Evolutionary conservation across 805 yeast species (phyloP), one percentile per base, ranked within the genome.

Genomic region (Candida incommunis): DNA sequence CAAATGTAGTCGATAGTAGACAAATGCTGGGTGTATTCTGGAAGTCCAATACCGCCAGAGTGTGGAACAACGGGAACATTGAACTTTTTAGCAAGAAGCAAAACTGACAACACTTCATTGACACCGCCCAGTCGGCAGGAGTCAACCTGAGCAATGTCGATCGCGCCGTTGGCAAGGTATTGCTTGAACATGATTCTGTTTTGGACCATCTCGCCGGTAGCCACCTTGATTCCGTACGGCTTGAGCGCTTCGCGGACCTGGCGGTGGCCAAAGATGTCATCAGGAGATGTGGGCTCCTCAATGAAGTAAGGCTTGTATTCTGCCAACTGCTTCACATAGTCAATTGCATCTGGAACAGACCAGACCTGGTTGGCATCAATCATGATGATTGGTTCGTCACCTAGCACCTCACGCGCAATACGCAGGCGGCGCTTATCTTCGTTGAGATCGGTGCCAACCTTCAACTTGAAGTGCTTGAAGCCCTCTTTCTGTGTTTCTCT

Each of bases 381-480:
- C 65, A 61, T 61, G 34, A 61, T 45, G 21, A 53, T 60, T 11
- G 60, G 58, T 26, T 63, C 64, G 40, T 63, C 62, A 4, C 72
- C 73, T 34, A 68, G 52, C 7, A 65, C 63, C 42, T 67, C 68
- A 42, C 71, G 54, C 7, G 67, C 70, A 4, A 66, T 50, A 34
- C 54, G 45, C 44, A 67, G 51, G 40, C 72, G 54, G 37, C 63
- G 50, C 37, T 56, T 54, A 48, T 67, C 72, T n/a, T 59, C 60
- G 13, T 54, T 58, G n/a, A 66, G 50, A 44, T 60, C 59, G 26
- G 63, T 60, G 3, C 72, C 71, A 21, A 66, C 70, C 48, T 67
- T 67, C 51, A 67, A 60, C 52, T 67, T 67, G 59, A 67, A 67
- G 42, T 59, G 54, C 23, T 56, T 61, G 56, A 61, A 67, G n/a